Evolutionary conservation across 768 basidiomycete species (phyloP), one percentile per base, ranked within the genome.

Genomic region (Tubosaeta brunneosetosa): DNA sequence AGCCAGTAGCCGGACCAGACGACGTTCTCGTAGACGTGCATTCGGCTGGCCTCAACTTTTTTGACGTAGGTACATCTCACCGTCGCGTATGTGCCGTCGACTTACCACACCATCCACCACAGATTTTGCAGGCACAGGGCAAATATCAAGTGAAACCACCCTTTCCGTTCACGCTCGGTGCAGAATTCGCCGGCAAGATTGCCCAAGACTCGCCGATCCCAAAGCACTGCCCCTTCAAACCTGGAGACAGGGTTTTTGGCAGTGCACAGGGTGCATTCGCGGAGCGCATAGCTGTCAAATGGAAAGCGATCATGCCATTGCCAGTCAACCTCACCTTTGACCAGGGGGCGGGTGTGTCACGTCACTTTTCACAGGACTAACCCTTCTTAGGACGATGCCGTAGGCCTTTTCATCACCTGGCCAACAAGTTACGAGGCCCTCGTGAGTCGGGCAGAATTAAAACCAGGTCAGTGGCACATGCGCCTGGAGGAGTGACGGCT

Each of bases 401-500:
- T 51, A 87, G 92, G 90, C 3, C 65, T 97, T 46, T 88, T 70
- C 59, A 71, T 97, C n/a, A 94, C 92, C 8, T 93, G 88, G 83
- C 91, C 93, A 0, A 98, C 95, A 6, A 88, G 85, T 55, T 97
- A 97, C 61, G 94, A 94, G 63, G 97, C 85, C 0, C 73, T 99
- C 13, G 88, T 93, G 0, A 88, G 88, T 11, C 77, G 94, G 47
- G 95, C 91, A 12, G 73, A 88, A 43, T 70, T 94, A 38, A 83
- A 93, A 64, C 71, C 82, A 49, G 93, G 91, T 85, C 34, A 74
- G 17, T 12, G n/a, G 29, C 33, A 3, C 13, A 8, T 36, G 46
- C 33, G 7, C 47, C 16, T 38, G 34, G 40, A 51, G 26, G 49
- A 19, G 47, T 17, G 11, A 25, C n/a, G n/a, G 46, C 56, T 63